Evolutionary conservation across 2,329 filamentous ascomycete genomes (phyloP).

Genomic region (Fusarium sororula): DNA sequence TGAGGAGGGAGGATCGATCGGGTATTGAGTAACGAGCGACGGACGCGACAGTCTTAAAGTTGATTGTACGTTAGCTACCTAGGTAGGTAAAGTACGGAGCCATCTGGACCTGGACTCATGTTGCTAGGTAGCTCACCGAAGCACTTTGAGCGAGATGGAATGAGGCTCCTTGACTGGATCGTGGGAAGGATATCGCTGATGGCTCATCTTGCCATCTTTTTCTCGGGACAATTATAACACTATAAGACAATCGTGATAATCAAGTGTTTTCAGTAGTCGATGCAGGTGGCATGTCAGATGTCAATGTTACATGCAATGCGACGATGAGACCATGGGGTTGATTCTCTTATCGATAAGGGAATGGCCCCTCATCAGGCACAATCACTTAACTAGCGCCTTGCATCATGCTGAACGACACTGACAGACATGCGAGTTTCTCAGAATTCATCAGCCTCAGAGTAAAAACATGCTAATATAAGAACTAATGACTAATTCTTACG

Average conservation of each 20-base stretch:
- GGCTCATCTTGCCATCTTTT: constrained; percentile 57
- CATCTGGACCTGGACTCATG: background rate
- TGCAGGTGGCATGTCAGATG: background rate
- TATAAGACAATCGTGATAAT: background rate
- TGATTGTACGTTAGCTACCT: constrained; percentile 10
- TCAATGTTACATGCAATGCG: background rate
- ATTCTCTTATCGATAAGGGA: constrained; percentile 32
- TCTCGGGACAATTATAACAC: background rate
- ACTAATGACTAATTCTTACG: background rate
- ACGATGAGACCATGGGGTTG: background rate
- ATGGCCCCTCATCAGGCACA: background rate
- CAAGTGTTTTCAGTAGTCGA: background rate
- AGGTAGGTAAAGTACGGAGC: background rate
- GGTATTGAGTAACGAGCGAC: constrained; percentile 76
- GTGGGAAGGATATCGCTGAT: constrained; percentile 66
- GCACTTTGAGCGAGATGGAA: constrained; percentile 79
- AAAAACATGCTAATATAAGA: background rate
- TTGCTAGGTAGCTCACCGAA: constrained; percentile 64
- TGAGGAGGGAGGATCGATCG: constrained; percentile 59
- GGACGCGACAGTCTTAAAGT: constrained; percentile 78
- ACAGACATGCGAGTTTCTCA: background rate
- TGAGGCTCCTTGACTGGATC: constrained; percentile 77
- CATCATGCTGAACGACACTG: background rate
- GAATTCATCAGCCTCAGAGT: background rate
- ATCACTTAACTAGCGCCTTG: background rate